A percentile compares a stretch with the other conserved stretches of the same genome.
Conservation (phyloP, 371 early-diverging fungal species). For the Mucor racemosus region DNA sequence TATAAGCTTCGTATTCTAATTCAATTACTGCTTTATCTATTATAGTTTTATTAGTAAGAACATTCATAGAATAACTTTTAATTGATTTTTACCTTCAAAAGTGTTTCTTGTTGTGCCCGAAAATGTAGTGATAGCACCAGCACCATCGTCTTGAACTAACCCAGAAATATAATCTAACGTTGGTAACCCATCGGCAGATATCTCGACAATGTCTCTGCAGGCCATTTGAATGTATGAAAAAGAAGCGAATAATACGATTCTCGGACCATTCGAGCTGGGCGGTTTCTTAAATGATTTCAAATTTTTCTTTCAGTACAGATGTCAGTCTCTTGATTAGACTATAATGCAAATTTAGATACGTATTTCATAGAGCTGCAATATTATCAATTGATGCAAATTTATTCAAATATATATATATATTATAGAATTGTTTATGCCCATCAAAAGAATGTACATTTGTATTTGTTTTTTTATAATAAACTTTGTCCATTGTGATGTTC, state of each 20-base stretch:
- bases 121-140: constrained; percentile 87
- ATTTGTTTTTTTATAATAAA: no score
- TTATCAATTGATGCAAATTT: no score
- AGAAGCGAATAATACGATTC: neutral
- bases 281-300: neutral
- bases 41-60: neutral
- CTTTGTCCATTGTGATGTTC: no score
- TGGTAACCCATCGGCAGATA: constrained; percentile 53
- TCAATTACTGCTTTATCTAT: constrained; percentile 69
- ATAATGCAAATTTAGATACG: no score
- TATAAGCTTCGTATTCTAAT: constrained; percentile 85
- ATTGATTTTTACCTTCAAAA: constrained; percentile 67
- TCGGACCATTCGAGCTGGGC: neutral
- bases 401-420: no score
- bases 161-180: constrained; percentile 51
- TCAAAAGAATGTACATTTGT: no score
- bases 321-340: no score
- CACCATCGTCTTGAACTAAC: constrained; percentile 66
- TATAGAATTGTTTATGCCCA: no score
- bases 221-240: neutral
- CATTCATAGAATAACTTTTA: neutral
- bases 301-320: neutral
- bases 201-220: constrained; percentile 46
- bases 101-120: constrained; percentile 84
- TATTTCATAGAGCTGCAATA: no score